Evolutionary conservation across 306 rosid species (phyloP).

Genomic region (Canavalia gladiata): DNA sequence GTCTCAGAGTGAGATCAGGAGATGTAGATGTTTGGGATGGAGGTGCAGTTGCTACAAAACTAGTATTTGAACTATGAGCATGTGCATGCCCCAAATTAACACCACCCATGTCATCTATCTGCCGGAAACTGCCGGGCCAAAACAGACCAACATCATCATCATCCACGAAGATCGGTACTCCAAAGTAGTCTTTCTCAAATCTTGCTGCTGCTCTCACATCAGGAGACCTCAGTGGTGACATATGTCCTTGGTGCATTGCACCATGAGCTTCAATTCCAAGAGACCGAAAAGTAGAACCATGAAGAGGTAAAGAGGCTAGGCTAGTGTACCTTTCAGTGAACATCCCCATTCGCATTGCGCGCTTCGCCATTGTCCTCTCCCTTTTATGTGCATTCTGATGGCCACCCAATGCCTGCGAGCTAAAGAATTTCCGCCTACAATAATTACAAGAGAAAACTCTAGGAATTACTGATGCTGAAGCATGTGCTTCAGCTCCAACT

Average conservation of each 20-base stretch:
- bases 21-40: conserved; percentile 57
- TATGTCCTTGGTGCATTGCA: conserved; percentile 66
- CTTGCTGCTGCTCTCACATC: conserved; percentile 61
- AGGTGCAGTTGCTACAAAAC: conserved; percentile 42
- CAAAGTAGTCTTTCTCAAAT: conserved; percentile 64
- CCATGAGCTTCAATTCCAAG: conserved; percentile 83
- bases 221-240: conserved; percentile 53
- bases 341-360: conserved; percentile 82
- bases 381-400: conserved; percentile 95
- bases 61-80: conserved; percentile 50
- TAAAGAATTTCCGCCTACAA: conserved; percentile 84
- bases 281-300: conserved; percentile 75
- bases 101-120: conserved; percentile 53
- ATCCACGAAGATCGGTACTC: conserved; percentile 62
- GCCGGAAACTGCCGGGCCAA: conserved; percentile 96
- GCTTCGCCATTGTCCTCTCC: conserved; percentile 93
- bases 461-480: conserved; percentile 52
- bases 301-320: conserved; percentile 86
- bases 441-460: conserved; percentile 91
- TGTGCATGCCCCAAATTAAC: conserved; percentile 42
- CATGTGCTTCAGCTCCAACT: conserved; percentile 48
- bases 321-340: conserved; percentile 71
- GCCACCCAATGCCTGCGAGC: conserved; percentile 95
- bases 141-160: conserved; percentile 67
- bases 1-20: conserved; percentile 89